These are phyloP conservation scores for Aurinia saxatilis DNA, from an alignment of 345 rosid genomes.

Conservation along the genomic window DNA sequence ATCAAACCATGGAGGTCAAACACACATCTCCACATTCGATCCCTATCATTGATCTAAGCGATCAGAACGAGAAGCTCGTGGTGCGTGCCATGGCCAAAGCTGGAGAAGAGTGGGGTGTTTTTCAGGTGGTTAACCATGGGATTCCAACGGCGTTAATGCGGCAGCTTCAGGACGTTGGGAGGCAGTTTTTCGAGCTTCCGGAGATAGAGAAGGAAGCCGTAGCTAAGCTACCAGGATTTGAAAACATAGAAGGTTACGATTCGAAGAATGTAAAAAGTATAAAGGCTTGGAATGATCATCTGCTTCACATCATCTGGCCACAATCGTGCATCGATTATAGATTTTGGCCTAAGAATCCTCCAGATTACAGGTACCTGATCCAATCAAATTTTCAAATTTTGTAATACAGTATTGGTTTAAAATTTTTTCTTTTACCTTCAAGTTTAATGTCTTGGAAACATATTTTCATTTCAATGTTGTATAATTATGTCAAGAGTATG, in stretches of 20 bases:
- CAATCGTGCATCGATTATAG: slow-evolving; percentile 34
- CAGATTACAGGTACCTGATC: slow-evolving; percentile 41
- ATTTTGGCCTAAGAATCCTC: slow-evolving; percentile 61
- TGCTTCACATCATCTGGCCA: slow-evolving; percentile 68
- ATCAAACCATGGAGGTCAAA: too few relatives aligned
- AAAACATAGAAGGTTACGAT: slow-evolving; percentile 37
- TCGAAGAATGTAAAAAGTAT: too few relatives aligned
- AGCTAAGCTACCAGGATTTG: slow-evolving; percentile 30
- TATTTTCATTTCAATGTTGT: too few relatives aligned
- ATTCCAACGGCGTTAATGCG: slow-evolving; percentile 31
- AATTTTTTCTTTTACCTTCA: too few relatives aligned
- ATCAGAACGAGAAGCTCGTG: slow-evolving; percentile 14
- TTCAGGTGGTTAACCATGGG: slow-evolving; percentile 37
- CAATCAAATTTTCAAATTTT: too few relatives aligned
- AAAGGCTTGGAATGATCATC: slow-evolving; percentile 32
- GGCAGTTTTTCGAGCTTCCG: slow-evolving; percentile 51
- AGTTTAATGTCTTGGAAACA: too few relatives aligned
- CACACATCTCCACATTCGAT: background rate
- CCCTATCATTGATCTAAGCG: slow-evolving; percentile 34
- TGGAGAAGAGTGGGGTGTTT: slow-evolving; percentile 34
- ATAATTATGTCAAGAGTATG: too few relatives aligned
- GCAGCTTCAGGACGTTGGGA: slow-evolving; percentile 39
- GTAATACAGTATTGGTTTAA: too few relatives aligned
- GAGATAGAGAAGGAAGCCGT: slow-evolving; percentile 43
- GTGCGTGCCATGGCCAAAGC: slow-evolving; percentile 29